Conservation (phyloP, 2,329 filamentous ascomycete species). For the Torrubiella hemipterigena region DNA sequence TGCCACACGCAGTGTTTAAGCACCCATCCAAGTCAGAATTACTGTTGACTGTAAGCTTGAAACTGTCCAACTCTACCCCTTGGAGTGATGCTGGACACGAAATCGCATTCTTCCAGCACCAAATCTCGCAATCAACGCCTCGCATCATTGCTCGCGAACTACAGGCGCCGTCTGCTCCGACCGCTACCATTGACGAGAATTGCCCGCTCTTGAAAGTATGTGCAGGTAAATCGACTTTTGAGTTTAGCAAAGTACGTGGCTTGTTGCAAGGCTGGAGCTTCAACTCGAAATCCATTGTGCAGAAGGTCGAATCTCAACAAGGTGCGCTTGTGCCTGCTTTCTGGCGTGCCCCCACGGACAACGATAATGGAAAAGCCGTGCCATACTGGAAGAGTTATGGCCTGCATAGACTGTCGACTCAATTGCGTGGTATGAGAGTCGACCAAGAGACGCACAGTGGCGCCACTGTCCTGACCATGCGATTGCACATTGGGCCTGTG, state of each 20-base stretch:
- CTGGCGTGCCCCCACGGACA: too few relatives aligned
- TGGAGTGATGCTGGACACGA: conserved; percentile 44
- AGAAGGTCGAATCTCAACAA: too few relatives aligned
- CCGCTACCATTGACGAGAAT: conserved; percentile 19
- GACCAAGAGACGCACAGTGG: conserved; percentile 34
- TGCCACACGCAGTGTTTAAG: conserved; percentile 31
- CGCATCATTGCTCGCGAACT: background rate
- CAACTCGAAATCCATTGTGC: too few relatives aligned
- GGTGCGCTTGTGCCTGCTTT: too few relatives aligned
- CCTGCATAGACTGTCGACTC: too few relatives aligned
- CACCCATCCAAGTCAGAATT: too few relatives aligned
- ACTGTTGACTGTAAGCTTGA: conserved; percentile 33
- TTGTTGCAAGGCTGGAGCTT: conserved; percentile 29
- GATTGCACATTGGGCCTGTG: conserved; percentile 31
- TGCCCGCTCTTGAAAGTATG: too few relatives aligned
- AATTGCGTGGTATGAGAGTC: too few relatives aligned
- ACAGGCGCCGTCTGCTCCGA: conserved; percentile 8
- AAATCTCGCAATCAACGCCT: too few relatives aligned
- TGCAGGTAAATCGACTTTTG: too few relatives aligned
- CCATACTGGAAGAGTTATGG: too few relatives aligned
- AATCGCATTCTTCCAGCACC: conserved; percentile 40
- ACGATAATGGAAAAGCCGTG: too few relatives aligned
- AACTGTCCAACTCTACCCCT: conserved; percentile 24
- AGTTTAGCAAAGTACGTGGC: conserved; percentile 33
- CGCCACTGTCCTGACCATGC: conserved; percentile 48